A percentile compares a stretch with the other conserved stretches of the same genome.
These are phyloP conservation scores for Tremella mesenterica DNA, from an alignment of 768 basidiomycete species.

Conservation along the genomic window DNA sequence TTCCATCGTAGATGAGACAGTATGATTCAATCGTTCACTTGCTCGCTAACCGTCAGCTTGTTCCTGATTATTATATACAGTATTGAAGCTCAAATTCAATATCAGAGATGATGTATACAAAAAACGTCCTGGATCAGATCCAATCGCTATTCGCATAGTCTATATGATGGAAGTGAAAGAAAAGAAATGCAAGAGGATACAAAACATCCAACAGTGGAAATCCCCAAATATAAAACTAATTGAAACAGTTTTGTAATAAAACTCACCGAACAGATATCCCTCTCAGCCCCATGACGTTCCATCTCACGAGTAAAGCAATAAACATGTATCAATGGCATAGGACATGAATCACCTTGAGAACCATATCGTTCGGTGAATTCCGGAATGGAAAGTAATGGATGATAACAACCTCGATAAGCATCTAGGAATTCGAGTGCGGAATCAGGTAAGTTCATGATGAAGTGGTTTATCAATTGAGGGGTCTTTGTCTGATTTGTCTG, in stretches of 20 bases:
- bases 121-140: too few species aligned
- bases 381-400: slow-evolving; percentile 44
- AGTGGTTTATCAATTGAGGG: slow-evolving; percentile 59
- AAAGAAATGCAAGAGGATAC: too few species aligned
- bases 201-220: too few species aligned
- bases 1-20: slow-evolving; percentile 46
- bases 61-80: not conserved
- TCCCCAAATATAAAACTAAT: too few species aligned
- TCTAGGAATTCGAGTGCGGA: slow-evolving; percentile 82
- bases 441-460: slow-evolving; percentile 97
- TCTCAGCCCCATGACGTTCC: slow-evolving; percentile 58
- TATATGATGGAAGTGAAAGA: too few species aligned
- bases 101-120: not conserved
- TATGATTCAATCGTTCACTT: slow-evolving; percentile 55
- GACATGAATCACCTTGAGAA: slow-evolving; percentile 49
- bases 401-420: slow-evolving; percentile 69
- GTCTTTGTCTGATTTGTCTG: too few species aligned
- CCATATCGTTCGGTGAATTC: slow-evolving; percentile 46
- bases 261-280: slow-evolving; percentile 72
- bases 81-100: too few species aligned
- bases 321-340: slow-evolving; percentile 86
- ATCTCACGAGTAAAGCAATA: slow-evolving; percentile 90
- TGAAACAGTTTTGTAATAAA: too few species aligned
- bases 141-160: too few species aligned
- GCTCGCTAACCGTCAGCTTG: slow-evolving; percentile 53